Conservation (phyloP, 2,329 filamentous ascomycete species). For the Xylaria multiplex region DNA sequence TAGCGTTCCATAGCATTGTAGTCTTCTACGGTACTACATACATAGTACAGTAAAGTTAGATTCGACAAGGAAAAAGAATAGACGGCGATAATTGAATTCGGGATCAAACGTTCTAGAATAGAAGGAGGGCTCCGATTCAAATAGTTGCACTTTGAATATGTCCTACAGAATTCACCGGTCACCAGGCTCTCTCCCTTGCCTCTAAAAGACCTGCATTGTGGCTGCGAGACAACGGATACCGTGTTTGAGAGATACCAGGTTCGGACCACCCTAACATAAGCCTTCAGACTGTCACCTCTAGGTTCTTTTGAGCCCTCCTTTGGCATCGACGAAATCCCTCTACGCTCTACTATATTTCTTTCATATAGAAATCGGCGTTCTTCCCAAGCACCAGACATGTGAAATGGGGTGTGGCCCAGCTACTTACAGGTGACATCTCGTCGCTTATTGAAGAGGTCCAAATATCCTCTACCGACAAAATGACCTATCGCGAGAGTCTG, state of each 20-base stretch:
- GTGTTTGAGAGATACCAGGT: background rate
- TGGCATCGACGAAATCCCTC: background rate
- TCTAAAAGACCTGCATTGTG: background rate
- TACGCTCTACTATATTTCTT: background rate
- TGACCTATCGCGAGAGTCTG: constrained; percentile 38
- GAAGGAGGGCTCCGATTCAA: constrained; percentile 11
- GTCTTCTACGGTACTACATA: background rate
- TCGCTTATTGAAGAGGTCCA: constrained; percentile 15
- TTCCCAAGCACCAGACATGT: constrained; percentile 12
- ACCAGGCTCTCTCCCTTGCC: constrained; percentile 10
- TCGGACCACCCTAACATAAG: background rate
- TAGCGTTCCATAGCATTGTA: background rate
- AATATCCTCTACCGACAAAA: constrained; percentile 20
- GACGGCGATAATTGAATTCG: background rate
- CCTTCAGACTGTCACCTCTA: background rate
- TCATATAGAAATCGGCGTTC: background rate
- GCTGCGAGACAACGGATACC: background rate
- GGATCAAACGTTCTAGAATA: constrained; percentile 12
- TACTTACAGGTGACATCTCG: constrained; percentile 21
- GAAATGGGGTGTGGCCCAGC: constrained; percentile 24
- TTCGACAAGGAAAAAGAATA: background rate
- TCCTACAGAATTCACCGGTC: constrained; percentile 1
- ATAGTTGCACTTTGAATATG: constrained; percentile 9
- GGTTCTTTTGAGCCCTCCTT: background rate
- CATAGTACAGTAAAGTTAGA: background rate